Conservation (phyloP, 495 filamentous ascomycete species). For the Cercophora sp. region DNA sequence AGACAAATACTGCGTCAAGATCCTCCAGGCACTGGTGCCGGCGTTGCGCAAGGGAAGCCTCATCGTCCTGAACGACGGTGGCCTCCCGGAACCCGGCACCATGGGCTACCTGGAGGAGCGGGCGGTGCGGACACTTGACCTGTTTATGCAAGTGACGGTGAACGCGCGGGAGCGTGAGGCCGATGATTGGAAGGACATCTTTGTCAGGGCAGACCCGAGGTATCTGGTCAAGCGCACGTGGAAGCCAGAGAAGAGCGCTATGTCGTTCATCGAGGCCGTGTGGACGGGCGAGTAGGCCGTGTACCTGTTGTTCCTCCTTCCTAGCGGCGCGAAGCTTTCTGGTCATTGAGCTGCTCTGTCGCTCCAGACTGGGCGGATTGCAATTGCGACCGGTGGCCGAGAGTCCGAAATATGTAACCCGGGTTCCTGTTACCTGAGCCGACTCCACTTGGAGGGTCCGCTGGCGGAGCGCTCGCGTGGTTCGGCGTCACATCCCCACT, state of each 20-base stretch:
- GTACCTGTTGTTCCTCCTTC: too few relatives aligned
- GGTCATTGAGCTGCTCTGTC: neutral
- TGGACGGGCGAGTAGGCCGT: conserved; percentile 18
- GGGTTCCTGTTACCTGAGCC: too few relatives aligned
- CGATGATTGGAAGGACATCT: conserved; percentile 25
- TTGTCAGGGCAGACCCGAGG: conserved; percentile 22
- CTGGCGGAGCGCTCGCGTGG: too few relatives aligned
- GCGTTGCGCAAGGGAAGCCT: conserved; percentile 45
- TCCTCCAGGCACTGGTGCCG: conserved; percentile 48
- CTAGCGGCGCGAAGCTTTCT: neutral
- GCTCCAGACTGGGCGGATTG: too few relatives aligned
- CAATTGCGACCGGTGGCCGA: too few relatives aligned
- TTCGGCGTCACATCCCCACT: too few relatives aligned
- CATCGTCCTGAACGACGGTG: conserved; percentile 46
- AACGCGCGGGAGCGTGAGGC: conserved; percentile 27
- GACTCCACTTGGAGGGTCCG: too few relatives aligned
- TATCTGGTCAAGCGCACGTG: conserved; percentile 21
- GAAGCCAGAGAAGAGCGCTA: conserved; percentile 20
- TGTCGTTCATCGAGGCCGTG: conserved; percentile 26
- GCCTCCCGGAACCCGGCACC: conserved; percentile 34
- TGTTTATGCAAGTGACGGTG: conserved; percentile 23
- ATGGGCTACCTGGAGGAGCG: conserved; percentile 21
- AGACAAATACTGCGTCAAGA: conserved; percentile 49
- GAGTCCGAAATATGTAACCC: too few relatives aligned
- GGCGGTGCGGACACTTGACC: conserved; percentile 24